Evolutionary conservation across 768 basidiomycete genomes (phyloP).

Genomic region (Erythrobasidium yunnanense): DNA sequence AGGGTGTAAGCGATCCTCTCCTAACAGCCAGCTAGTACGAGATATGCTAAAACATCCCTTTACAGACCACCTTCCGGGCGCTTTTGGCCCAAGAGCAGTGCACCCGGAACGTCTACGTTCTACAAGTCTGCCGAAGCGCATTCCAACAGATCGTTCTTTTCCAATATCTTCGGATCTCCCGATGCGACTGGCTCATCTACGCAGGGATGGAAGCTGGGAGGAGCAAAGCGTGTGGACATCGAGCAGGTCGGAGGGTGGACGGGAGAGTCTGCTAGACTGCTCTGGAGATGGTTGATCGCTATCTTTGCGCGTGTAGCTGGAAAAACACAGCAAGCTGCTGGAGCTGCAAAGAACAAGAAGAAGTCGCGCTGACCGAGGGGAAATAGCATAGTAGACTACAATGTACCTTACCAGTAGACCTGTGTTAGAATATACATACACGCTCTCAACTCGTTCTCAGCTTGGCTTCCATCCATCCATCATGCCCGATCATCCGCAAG

Average conservation of each 20-base stretch:
- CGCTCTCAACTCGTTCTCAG: no score
- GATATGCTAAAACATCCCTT: neutral
- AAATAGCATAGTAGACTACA: neutral
- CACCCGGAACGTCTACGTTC: slow-evolving; percentile 5
- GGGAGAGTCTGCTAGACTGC: slow-evolving; percentile 2
- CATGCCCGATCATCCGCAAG: no score
- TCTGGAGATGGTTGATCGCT: slow-evolving; percentile 5
- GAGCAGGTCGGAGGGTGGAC: slow-evolving; percentile 22
- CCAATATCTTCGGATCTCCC: slow-evolving; percentile 14
- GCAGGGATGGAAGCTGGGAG: slow-evolving; percentile 22
- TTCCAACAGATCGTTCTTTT: slow-evolving; percentile 1
- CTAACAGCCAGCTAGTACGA: neutral
- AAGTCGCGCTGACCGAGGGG: neutral
- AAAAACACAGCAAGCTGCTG: neutral
- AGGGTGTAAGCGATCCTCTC: neutral
- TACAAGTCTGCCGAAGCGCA: neutral
- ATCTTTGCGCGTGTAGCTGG: neutral
- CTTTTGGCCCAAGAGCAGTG: slow-evolving; percentile 13
- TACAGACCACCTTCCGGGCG: slow-evolving; percentile 13
- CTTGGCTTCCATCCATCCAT: no score
- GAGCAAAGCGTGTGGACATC: slow-evolving; percentile 16
- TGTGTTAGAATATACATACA: no score
- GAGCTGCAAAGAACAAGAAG: neutral
- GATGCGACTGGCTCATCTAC: neutral
- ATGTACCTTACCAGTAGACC: no score